Conservation (phyloP, 495 filamentous ascomycete genomes). For the Astrocystis sublimbata region DNA sequence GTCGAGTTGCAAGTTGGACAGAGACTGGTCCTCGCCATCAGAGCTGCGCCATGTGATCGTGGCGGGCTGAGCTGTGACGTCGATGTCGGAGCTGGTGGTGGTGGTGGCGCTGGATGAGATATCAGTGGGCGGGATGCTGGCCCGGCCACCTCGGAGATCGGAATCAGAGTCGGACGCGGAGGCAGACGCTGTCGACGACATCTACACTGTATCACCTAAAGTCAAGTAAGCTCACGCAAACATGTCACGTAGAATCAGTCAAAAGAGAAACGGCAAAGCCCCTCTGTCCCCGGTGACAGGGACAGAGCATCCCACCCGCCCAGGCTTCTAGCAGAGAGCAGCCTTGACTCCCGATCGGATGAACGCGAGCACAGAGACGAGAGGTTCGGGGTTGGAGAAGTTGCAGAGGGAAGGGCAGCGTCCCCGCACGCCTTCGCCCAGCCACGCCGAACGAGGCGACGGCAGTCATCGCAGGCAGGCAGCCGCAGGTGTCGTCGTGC, state of each 20-base stretch:
- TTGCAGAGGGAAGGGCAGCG: no score
- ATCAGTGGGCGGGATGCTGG: neutral
- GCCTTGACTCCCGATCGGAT: slow-evolving; percentile 18
- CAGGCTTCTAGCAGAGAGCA: slow-evolving; percentile 21
- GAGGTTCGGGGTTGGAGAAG: neutral
- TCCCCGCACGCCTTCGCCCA: slow-evolving; percentile 18
- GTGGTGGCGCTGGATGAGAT: no score
- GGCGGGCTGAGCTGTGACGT: slow-evolving; percentile 13
- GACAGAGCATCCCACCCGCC: slow-evolving; percentile 19
- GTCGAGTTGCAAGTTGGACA: slow-evolving; percentile 4
- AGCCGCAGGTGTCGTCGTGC: slow-evolving; percentile 6
- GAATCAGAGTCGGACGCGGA: slow-evolving; percentile 11
- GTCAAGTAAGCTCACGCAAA: neutral
- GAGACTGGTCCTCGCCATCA: slow-evolving; percentile 4
- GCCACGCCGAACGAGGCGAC: slow-evolving; percentile 15
- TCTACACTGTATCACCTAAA: slow-evolving; percentile 1
- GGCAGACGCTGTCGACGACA: slow-evolving; percentile 15
- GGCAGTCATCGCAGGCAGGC: slow-evolving; percentile 18
- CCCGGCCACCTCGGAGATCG: neutral
- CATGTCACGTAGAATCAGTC: slow-evolving; percentile 8
- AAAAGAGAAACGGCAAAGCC: neutral
- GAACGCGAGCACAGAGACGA: neutral
- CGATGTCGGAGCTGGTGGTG: neutral
- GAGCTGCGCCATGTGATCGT: slow-evolving; percentile 1
- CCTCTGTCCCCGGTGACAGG: slow-evolving; percentile 9